phyloP scores from a whole-genome alignment of 2,329 filamentous ascomycete species.

The Tolypocladium inflatum region DNA sequence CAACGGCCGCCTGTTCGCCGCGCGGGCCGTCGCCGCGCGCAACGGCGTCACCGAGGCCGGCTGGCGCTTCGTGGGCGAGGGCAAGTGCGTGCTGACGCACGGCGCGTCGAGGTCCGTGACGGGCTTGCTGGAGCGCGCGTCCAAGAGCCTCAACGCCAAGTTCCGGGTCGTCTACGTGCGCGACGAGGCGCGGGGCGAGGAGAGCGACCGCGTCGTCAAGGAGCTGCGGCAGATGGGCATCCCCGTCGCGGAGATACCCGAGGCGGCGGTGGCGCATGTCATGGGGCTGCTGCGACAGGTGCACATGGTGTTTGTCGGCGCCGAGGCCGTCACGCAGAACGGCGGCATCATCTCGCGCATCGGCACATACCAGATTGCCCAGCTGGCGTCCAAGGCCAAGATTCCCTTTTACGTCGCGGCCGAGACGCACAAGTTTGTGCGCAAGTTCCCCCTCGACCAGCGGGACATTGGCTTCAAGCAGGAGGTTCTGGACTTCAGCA shows the following conservation, averaged over 20 bases:
- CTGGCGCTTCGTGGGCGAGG: constrained; percentile 68
- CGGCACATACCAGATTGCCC: constrained; percentile 77
- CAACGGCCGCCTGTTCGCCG: constrained; percentile 80
- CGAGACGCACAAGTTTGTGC: constrained; percentile 94
- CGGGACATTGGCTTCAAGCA: constrained; percentile 73
- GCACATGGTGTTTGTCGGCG: constrained; percentile 56
- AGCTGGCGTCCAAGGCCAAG: constrained; percentile 59
- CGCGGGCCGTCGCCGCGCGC: constrained; percentile 74
- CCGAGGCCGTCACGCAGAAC: constrained; percentile 88
- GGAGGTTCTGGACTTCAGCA: constrained; percentile 64
- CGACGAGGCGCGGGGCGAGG: constrained; percentile 42
- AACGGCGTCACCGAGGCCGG: constrained; percentile 76
- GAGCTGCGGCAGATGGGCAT: constrained; percentile 65
- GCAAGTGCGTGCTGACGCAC: constrained; percentile 77
- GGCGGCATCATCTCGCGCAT: constrained; percentile 86
- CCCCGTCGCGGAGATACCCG: constrained; percentile 57
- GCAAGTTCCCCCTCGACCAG: constrained; percentile 75
- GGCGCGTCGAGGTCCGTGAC: constrained; percentile 81
- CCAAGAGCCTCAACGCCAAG: constrained; percentile 46
- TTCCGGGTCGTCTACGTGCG: constrained; percentile 81
- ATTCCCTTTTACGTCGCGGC: constrained; percentile 84
- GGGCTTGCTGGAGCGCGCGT: constrained; percentile 62
- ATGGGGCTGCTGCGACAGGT: constrained; percentile 49
- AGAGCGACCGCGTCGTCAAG: constrained; percentile 62
- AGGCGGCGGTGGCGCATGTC: constrained; percentile 66